Evolutionary conservation across 495 filamentous ascomycete species (phyloP), one percentile per base, ranked within the genome.

Genomic region (Oidiodendron maius): DNA sequence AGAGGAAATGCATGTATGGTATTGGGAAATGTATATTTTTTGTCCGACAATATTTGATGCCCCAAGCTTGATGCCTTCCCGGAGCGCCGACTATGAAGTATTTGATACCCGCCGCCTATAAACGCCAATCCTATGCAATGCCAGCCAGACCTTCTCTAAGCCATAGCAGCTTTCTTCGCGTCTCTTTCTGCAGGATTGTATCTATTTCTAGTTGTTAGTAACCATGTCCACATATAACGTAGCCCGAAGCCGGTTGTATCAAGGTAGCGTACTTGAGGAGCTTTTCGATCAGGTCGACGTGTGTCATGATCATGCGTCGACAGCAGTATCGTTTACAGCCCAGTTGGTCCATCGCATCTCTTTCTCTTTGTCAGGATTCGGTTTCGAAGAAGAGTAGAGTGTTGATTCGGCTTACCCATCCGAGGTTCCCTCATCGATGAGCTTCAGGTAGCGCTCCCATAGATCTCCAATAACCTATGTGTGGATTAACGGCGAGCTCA

Each of bases 221-320:
- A 40, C 20, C 13, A 12, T 40, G 17, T 21, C 38, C 5, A n/a
- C 22, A 17, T 40, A 10, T 40, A 20, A 10, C 3, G 16, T 4
- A 20, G 22, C 15, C 15, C 17, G 35, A 15, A 16, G 20, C 38
- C 25, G 13, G 4, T 26, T 30, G 41, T 21, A 10, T 5, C 13
- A 28, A 4, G n/a, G 40, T 21, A 48, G 50, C 55, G 12, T 57
- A 97, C 91, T 91, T 89, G 20, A 98, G 77, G 16, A 98, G 78
- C 73, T 98, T 98, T 76, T 98, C 93, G 53, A 98, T 97, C 44
- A 98, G 72, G 63, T 98, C 93, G 52, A 98, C 94, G 64, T 98
- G 93, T n/a, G 93, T 98, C 89, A 98, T 95, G 58, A 98, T 76
- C 93, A 98, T 98, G 62, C 93, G 82, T 39, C 93, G 86, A 69